Evolutionary conservation across 169 alveolate genomes (phyloP).

Genomic region (Blepharisma undulans): DNA sequence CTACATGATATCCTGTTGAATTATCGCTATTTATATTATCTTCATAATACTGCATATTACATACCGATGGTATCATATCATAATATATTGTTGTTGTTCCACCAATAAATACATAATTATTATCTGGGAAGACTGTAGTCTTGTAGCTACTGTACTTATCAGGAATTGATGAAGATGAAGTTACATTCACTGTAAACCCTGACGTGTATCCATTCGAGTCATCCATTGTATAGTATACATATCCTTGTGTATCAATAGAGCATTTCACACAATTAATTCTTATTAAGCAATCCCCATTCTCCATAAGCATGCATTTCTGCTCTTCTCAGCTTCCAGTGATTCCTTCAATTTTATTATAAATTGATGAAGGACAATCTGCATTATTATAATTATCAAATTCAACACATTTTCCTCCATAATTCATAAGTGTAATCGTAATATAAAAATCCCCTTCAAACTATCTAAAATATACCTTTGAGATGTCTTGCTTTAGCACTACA

Average conservation of each 20-base stretch:
- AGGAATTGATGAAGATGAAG: not conserved
- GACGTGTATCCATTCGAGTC: not conserved
- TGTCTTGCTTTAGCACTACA: not conserved
- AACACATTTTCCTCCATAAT: conserved; percentile 36
- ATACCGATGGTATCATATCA: not conserved
- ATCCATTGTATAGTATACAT: not conserved
- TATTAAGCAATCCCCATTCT: not conserved
- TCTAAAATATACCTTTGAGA: not conserved
- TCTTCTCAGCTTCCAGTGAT: not conserved
- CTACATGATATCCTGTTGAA: not conserved
- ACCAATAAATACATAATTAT: not conserved
- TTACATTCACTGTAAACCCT: not conserved
- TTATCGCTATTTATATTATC: not conserved
- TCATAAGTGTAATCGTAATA: not conserved
- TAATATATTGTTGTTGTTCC: not conserved
- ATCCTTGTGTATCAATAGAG: not conserved
- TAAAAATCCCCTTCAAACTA: not conserved
- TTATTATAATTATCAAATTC: not conserved
- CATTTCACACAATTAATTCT: not conserved
- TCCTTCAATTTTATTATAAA: not conserved
- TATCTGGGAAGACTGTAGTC: not conserved
- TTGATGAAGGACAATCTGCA: not conserved
- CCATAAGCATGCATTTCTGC: not conserved
- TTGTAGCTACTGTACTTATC: not conserved
- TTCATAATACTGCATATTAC: not conserved